Evolutionary conservation across 306 rosid genomes (phyloP).

Genomic region (Alnus rubra): DNA sequence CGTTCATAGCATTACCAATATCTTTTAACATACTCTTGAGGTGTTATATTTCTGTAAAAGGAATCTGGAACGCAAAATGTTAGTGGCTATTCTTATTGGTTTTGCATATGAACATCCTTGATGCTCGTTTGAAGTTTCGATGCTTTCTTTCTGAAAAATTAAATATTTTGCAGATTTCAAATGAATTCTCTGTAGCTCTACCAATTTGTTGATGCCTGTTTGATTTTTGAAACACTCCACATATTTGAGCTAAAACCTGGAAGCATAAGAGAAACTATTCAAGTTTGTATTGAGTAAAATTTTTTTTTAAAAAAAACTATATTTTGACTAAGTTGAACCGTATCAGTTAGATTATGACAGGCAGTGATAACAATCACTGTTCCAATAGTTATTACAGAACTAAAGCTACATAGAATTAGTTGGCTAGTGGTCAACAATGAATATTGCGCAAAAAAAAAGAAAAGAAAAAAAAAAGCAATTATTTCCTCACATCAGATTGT

Average conservation of each 20-base stretch:
- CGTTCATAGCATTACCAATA: neutral
- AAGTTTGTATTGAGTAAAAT: neutral
- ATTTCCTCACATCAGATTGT: neutral
- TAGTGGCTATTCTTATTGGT: constrained; percentile 13
- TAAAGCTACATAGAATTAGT: neutral
- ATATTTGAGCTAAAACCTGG: neutral
- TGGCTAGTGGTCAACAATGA: neutral
- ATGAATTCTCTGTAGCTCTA: neutral
- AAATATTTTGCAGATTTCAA: neutral
- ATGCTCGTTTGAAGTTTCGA: neutral
- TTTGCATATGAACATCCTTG: constrained; percentile 17
- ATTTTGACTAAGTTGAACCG: neutral
- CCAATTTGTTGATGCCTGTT: neutral
- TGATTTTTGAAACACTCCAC: neutral
- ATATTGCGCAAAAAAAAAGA: neutral
- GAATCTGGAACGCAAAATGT: constrained; percentile 22
- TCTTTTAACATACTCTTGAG: neutral
- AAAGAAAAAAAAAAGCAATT: too few relatives aligned
- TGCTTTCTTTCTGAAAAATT: neutral
- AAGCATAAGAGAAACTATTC: neutral
- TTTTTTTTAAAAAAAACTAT: neutral
- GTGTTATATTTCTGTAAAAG: constrained; percentile 18
- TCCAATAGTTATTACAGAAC: neutral
- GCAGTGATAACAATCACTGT: neutral
- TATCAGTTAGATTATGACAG: neutral